phyloP scores from a whole-genome alignment of 1,284 basidiomycete species.

The Heliocybe sulcata region DNA sequence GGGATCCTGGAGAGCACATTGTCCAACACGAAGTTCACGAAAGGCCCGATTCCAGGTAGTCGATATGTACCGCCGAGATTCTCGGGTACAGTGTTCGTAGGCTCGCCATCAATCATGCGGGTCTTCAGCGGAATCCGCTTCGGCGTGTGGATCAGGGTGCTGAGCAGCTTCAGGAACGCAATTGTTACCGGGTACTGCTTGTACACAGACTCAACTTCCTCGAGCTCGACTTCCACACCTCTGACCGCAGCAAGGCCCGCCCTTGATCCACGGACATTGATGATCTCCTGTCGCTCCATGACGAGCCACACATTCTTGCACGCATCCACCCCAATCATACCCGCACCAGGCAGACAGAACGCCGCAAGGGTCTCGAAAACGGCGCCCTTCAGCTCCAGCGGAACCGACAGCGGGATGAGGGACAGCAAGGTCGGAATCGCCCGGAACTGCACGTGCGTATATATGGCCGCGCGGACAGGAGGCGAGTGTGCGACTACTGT shows the following conservation, averaged over 20 bases:
- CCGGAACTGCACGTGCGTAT: slow-evolving; percentile 71
- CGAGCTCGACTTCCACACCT: slow-evolving; percentile 76
- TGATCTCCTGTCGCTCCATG: slow-evolving; percentile 82
- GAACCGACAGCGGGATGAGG: slow-evolving; percentile 74
- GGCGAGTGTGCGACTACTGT: slow-evolving; percentile 77
- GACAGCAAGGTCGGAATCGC: slow-evolving; percentile 77
- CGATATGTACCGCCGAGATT: slow-evolving; percentile 70
- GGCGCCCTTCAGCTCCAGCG: slow-evolving; percentile 88
- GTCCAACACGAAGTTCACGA: slow-evolving; percentile 82
- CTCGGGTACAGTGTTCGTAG: slow-evolving; percentile 70
- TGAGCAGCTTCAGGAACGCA: slow-evolving; percentile 81
- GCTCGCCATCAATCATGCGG: slow-evolving; percentile 51
- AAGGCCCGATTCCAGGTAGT: slow-evolving; percentile 71
- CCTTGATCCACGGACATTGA: slow-evolving; percentile 54
- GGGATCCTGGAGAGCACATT: slow-evolving; percentile 75
- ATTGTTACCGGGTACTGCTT: slow-evolving; percentile 83
- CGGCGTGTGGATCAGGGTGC: slow-evolving; percentile 72
- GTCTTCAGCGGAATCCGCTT: slow-evolving; percentile 59
- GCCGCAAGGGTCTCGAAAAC: slow-evolving; percentile 81
- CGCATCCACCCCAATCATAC: slow-evolving; percentile 68
- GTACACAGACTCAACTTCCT: slow-evolving; percentile 78
- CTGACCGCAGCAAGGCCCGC: slow-evolving; percentile 45
- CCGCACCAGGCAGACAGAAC: slow-evolving; percentile 77
- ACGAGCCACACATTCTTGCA: slow-evolving; percentile 77
- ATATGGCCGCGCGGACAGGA: slow-evolving; percentile 74